Evolutionary conservation across 2,329 filamentous ascomycete species (phyloP).

Genomic region (Colletotrichum phormii): DNA sequence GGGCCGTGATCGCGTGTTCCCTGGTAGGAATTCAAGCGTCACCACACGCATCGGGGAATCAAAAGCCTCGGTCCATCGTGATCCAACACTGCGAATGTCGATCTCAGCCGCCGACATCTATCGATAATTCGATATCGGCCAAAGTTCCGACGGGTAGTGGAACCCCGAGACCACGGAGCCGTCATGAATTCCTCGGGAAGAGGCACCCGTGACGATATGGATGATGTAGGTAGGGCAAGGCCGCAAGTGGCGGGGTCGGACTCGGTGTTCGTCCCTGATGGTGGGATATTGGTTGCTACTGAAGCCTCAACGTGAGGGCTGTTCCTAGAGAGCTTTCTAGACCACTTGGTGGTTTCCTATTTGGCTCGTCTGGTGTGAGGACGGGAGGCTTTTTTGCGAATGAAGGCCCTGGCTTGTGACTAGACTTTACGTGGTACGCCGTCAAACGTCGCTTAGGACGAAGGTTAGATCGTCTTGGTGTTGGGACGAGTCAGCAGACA

Average conservation of each 20-base stretch:
- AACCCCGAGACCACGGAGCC: background rate
- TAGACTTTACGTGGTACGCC: background rate
- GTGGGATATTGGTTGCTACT: background rate
- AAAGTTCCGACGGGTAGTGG: background rate
- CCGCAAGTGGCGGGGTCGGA: constrained; percentile 1
- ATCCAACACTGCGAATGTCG: background rate
- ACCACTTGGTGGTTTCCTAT: background rate
- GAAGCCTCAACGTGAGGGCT: background rate
- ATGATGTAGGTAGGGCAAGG: background rate
- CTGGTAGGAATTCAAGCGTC: background rate
- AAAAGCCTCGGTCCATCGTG: constrained; percentile 5
- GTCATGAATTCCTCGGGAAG: background rate
- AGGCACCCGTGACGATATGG: background rate
- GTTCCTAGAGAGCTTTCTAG: background rate
- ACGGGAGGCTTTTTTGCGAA: background rate
- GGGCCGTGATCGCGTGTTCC: background rate
- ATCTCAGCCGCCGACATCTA: background rate
- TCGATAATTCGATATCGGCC: background rate
- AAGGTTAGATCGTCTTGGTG: background rate
- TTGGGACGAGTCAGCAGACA: constrained; percentile 25
- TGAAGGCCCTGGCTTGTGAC: background rate
- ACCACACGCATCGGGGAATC: background rate
- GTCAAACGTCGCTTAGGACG: constrained; percentile 17
- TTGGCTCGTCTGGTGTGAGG: background rate
- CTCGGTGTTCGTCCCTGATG: background rate